These are phyloP conservation scores for Fusarium piperis DNA, from an alignment of 2,329 filamentous ascomycete genomes.

Conservation along the genomic window DNA sequence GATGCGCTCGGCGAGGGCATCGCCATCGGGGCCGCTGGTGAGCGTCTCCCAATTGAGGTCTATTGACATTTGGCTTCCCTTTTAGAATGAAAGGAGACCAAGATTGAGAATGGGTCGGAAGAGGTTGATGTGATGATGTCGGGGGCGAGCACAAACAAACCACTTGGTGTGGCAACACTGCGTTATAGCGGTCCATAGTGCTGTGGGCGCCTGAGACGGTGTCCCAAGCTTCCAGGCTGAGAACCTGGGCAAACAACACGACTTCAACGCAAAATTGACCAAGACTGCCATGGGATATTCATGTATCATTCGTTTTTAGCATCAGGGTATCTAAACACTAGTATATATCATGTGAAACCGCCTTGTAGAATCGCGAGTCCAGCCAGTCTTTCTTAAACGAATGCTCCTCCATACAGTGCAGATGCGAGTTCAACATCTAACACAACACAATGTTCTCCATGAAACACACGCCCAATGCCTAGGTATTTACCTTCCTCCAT, in stretches of 20 bases:
- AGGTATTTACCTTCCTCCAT: not conserved
- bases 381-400: conserved; percentile 4
- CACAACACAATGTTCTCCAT: not conserved
- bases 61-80: conserved; percentile 78
- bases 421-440: conserved; percentile 14
- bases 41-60: conserved; percentile 96
- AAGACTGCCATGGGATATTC: not conserved
- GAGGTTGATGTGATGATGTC: conserved; percentile 24
- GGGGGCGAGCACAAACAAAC: not conserved
- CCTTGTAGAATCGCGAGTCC: not conserved
- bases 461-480: conserved; percentile 4
- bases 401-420: conserved; percentile 19
- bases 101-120: not conserved
- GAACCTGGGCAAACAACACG: not conserved
- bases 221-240: not conserved
- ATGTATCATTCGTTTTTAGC: not conserved
- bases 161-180: not conserved
- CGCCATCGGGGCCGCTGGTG: conserved; percentile 87
- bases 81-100: not conserved
- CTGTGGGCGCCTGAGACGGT: not conserved
- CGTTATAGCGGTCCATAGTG: conserved; percentile 21
- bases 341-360: conserved; percentile 3
- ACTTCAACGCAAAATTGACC: not conserved
- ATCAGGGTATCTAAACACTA: conserved; percentile 11
- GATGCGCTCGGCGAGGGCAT: conserved; percentile 84